Evolutionary conservation across 805 yeast species (phyloP).

Genomic region (Candida piceae): DNA sequence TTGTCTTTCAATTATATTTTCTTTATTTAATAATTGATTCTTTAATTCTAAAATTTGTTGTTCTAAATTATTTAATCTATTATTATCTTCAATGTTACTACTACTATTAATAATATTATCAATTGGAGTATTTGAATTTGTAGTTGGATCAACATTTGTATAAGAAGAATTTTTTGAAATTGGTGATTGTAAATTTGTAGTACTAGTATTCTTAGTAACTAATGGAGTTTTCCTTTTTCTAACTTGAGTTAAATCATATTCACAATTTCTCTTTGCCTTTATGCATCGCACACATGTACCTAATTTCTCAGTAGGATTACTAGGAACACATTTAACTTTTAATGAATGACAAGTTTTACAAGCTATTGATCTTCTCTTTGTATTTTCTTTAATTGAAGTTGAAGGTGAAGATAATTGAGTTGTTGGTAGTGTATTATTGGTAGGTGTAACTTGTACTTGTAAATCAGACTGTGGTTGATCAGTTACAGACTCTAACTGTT

Average conservation of each 20-base stretch:
- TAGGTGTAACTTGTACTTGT: background rate
- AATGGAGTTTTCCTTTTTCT: constrained; percentile 33
- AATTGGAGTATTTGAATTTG: too few species aligned
- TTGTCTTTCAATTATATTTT: constrained; percentile 8
- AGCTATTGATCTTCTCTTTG: constrained; percentile 46
- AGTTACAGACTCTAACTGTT: background rate
- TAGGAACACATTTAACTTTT: constrained; percentile 81
- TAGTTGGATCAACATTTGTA: too few species aligned
- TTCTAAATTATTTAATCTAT: constrained; percentile 27
- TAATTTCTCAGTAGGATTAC: constrained; percentile 48
- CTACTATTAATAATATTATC: too few species aligned
- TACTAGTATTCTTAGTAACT: constrained; percentile 17
- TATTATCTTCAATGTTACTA: too few species aligned
- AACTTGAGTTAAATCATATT: constrained; percentile 57
- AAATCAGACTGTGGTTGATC: background rate
- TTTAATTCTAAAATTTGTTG: constrained; percentile 19
- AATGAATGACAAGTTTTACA: constrained; percentile 75
- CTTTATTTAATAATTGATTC: constrained; percentile 6
- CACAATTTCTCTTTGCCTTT: constrained; percentile 59
- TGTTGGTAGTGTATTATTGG: background rate
- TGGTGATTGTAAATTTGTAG: constrained; percentile 1
- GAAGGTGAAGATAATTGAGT: too few species aligned
- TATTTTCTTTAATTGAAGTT: constrained; percentile 1
- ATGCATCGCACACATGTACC: constrained; percentile 74
- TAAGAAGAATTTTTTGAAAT: too few species aligned